A percentile compares a stretch with the other conserved stretches of the same genome.
Conservation (phyloP, 1,284 basidiomycete genomes). For the Trichosporon sp. region DNA sequence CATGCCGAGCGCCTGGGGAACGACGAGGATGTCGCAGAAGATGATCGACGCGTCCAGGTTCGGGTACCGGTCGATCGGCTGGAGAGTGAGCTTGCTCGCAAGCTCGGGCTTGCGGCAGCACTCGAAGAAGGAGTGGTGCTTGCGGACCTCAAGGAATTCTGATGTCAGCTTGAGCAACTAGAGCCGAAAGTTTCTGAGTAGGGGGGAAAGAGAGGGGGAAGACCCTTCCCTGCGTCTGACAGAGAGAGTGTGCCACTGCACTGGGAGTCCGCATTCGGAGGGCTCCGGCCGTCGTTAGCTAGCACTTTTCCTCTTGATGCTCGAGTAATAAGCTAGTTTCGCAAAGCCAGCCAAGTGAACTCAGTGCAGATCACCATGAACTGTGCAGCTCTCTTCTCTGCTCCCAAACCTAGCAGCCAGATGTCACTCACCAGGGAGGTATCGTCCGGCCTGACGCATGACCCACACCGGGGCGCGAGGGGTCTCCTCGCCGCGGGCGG, state of each 20-base stretch:
- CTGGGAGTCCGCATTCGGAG: no score
- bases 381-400: no score
- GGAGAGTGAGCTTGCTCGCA: conserved; percentile 82
- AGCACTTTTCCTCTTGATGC: no score
- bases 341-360: no score
- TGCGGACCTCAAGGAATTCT: conserved; percentile 85
- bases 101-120: conserved; percentile 84
- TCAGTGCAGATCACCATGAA: no score
- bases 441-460: conserved; percentile 97
- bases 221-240: no score
- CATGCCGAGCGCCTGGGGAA: conserved; percentile 94
- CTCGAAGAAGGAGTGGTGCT: conserved; percentile 87
- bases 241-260: no score
- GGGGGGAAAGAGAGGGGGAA: no score
- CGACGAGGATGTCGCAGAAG: conserved; percentile 93
- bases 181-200: no score
- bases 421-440: conserved; percentile 79
- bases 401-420: background rate
- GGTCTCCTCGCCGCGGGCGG: conserved; percentile 83
- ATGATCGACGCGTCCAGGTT: conserved; percentile 92
- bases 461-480: conserved; percentile 97
- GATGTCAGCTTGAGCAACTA: conserved; percentile 27
- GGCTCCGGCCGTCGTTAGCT: no score
- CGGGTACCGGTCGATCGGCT: conserved; percentile 83
- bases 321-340: no score